Base-by-base conservation (phyloP, 1,139 yeast genomes). In the Scheffersomyces cryptocercus region DNA sequence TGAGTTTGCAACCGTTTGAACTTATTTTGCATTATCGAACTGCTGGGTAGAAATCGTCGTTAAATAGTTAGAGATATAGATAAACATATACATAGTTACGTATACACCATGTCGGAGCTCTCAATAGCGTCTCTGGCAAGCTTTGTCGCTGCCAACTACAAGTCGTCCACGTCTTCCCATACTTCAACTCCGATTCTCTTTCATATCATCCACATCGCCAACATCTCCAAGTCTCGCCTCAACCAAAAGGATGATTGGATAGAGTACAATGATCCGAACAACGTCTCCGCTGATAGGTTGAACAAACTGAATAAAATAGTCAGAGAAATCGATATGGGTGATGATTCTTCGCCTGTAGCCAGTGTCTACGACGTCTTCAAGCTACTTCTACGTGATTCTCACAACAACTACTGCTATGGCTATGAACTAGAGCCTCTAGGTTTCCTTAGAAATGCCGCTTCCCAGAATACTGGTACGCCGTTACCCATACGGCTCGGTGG, bases 161-260 rank as follows among this genome's bases (percentile, higher is more conserved):
- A 9, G 7, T 20, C 20, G 35, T 12, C 15, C 15, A 14, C 35
- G 35, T 15, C 35, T 13, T 14, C 35, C 5, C 12, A 24, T n/a
- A 24, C 31, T 11, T 13, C 20, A 20, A 48, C 28, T 31, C 59
- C 66, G 6, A 54, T 66, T 1, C 30, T 55, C 29, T 70, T 71
- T 47, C 53, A 58, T 37, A 61, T 73, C 3, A 56, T 73, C 13
- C 68, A 67, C 40, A 56, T 72, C 2, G 61, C 58, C 42, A 71
- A 72, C 51, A 66, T 73, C 10, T 58, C 73, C 38, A 67, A 59
- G 37, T 66, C 76, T 4, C 59, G 59, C 31, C 54, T 69, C 28
- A 56, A 61, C 38, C 72, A 69, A 38, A 45, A 73, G 10, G 77
- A 73, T 43, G 68, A 68, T 35, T 73, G 79, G 78, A 60, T 54